A percentile compares a stretch with the other conserved stretches of the same genome.
Conservation (phyloP, 495 filamentous ascomycete species). For the Tuber aestivum region DNA sequence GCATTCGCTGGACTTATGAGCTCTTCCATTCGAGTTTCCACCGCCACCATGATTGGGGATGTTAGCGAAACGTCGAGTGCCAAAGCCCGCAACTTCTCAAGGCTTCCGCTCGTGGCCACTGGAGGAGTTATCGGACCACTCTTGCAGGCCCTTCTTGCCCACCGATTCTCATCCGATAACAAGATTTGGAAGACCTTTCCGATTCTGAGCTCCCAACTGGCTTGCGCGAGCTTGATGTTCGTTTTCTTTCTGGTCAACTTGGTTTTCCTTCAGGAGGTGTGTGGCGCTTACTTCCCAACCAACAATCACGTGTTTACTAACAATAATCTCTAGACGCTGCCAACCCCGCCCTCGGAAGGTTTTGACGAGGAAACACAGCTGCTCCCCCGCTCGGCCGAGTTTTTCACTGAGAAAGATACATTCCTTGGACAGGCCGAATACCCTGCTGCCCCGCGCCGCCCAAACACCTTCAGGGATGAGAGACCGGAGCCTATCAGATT, state of each 20-base stretch:
- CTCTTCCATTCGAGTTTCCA: conserved; percentile 46
- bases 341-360: conserved; percentile 26
- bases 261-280: conserved; percentile 47
- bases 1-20: conserved; percentile 46
- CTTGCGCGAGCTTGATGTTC: conserved; percentile 46
- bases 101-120: conserved; percentile 46
- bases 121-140: conserved; percentile 48
- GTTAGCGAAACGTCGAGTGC: conserved; percentile 42
- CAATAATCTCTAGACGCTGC: conserved; percentile 41
- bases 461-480: conserved; percentile 40
- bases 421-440: conserved; percentile 44
- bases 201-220: conserved; percentile 45
- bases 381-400: conserved; percentile 33
- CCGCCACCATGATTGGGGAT: conserved; percentile 48
- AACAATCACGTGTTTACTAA: conserved; percentile 8
- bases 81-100: conserved; percentile 46
- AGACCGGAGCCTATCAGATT: conserved; percentile 46
- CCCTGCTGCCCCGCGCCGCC: conserved; percentile 23
- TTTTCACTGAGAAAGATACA: conserved; percentile 46
- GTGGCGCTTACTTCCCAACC: conserved; percentile 10
- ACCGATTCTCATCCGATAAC: conserved; percentile 40
- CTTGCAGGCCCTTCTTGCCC: conserved; percentile 43
- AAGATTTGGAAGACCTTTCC: conserved; percentile 46
- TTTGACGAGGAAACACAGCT: conserved; percentile 27
- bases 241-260: conserved; percentile 43